Evolutionary conservation across 495 filamentous ascomycete species (phyloP).

Genomic region (Immersiella caudata): DNA sequence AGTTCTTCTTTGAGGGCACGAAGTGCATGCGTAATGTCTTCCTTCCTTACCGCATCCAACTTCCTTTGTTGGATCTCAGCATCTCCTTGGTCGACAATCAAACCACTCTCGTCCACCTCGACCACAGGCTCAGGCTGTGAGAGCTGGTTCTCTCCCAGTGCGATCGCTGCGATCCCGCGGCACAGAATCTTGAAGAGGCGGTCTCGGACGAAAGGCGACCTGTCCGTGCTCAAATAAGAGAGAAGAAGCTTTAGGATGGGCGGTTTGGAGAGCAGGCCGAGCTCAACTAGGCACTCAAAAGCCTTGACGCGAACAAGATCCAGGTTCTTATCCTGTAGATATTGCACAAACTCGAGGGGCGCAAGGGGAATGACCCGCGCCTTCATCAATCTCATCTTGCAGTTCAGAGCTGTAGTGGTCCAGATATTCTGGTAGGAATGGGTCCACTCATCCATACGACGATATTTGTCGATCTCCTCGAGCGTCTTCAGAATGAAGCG

Average conservation of each 20-base stretch:
- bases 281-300: conserved; percentile 77
- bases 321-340: conserved; percentile 74
- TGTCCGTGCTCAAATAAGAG: conserved; percentile 70
- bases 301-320: conserved; percentile 81
- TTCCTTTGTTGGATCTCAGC: conserved; percentile 65
- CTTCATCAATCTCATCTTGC: conserved; percentile 72
- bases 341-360: conserved; percentile 73
- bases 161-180: conserved; percentile 74
- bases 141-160: conserved; percentile 66
- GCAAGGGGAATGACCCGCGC: conserved; percentile 65
- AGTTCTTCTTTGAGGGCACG: conserved; percentile 74
- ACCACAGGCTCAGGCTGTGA: conserved; percentile 33
- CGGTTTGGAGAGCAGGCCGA: conserved; percentile 67
- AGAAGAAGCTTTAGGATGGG: conserved; percentile 71
- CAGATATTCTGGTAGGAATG: conserved; percentile 90
- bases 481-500: conserved; percentile 70
- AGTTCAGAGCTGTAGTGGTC: conserved; percentile 79
- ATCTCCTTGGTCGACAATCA: conserved; percentile 77
- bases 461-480: conserved; percentile 85
- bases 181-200: conserved; percentile 68
- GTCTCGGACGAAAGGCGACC: conserved; percentile 77
- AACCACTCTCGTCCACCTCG: conserved; percentile 51
- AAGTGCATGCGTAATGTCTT: conserved; percentile 75
- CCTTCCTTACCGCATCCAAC: conserved; percentile 69
- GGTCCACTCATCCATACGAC: conserved; percentile 92